These are phyloP conservation scores for Mycosphaerella sp. DNA, from an alignment of 2,329 filamentous ascomycete genomes.

Conservation along the genomic window DNA sequence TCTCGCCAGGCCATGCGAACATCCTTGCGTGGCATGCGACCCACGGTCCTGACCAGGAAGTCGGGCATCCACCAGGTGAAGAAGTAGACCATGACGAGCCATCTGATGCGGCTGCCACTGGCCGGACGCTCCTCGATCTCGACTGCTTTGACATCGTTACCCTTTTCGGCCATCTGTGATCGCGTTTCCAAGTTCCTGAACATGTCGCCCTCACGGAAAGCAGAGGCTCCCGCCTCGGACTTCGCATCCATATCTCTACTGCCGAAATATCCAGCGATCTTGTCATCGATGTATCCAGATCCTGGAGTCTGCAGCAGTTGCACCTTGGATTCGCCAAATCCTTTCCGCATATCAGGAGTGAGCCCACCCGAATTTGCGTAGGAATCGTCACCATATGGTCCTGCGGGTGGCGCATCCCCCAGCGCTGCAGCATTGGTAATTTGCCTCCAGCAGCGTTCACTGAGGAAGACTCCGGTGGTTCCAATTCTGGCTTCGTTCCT, in stretches of 20 bases:
- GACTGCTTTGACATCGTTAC: constrained; percentile 80
- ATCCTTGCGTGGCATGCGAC: constrained; percentile 86
- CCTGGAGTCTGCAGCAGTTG: constrained; percentile 51
- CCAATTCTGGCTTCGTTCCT: constrained; percentile 85
- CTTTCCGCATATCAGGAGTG: constrained; percentile 46
- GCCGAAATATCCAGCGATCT: constrained; percentile 75
- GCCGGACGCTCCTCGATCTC: constrained; percentile 82
- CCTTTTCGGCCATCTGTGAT: constrained; percentile 90
- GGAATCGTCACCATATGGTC: constrained; percentile 51
- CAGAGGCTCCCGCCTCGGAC: constrained; percentile 88
- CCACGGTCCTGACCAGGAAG: constrained; percentile 67
- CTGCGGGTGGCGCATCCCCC: constrained; percentile 46
- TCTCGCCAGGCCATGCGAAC: constrained; percentile 91
- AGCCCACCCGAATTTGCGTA: constrained; percentile 54
- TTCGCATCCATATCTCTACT: constrained; percentile 72
- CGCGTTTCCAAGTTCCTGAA: constrained; percentile 94
- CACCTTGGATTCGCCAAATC: constrained; percentile 56
- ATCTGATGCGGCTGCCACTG: constrained; percentile 77
- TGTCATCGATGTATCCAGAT: constrained; percentile 62
- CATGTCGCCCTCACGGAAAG: constrained; percentile 89
- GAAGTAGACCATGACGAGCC: constrained; percentile 76
- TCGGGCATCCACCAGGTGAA: constrained; percentile 87
- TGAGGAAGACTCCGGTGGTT: constrained; percentile 89
- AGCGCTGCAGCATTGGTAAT: constrained; percentile 67
- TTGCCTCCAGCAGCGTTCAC: constrained; percentile 92